Conservation (phyloP, 2,329 filamentous ascomycete species). For the Tolypocladium ophioglossoides region DNA sequence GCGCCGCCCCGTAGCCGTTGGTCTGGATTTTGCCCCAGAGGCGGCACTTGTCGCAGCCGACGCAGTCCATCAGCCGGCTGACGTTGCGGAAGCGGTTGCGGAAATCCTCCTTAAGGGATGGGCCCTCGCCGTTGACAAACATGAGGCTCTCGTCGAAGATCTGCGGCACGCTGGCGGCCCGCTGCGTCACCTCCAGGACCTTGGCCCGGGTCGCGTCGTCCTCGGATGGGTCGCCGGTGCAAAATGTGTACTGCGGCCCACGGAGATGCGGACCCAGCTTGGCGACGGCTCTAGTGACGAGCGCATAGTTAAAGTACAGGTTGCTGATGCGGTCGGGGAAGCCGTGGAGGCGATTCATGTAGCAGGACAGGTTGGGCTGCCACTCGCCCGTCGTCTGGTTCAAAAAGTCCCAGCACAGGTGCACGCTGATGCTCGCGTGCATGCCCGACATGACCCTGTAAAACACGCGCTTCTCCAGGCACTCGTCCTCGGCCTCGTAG, state of each 20-base stretch:
- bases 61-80: slow-evolving; percentile 94
- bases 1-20: slow-evolving; percentile 82
- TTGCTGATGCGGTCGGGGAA: slow-evolving; percentile 91
- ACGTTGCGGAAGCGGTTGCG: slow-evolving; percentile 95
- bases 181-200: slow-evolving; percentile 63
- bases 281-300: slow-evolving; percentile 82
- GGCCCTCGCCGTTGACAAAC: slow-evolving; percentile 71
- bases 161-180: slow-evolving; percentile 57
- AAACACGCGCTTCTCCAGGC: slow-evolving; percentile 97
- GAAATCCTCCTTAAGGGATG: slow-evolving; percentile 91
- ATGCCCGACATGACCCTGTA: slow-evolving; percentile 92
- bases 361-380: slow-evolving; percentile 85
- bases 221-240: slow-evolving; percentile 71
- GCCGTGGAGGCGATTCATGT: slow-evolving; percentile 71
- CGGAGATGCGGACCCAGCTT: slow-evolving; percentile 78
- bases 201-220: slow-evolving; percentile 72
- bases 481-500: slow-evolving; percentile 79
- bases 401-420: slow-evolving; percentile 91
- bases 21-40: slow-evolving; percentile 98
- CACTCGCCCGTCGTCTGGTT: slow-evolving; percentile 92
- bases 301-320: slow-evolving; percentile 96
- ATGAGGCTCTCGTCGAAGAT: slow-evolving; percentile 94
- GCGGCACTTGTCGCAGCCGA: slow-evolving; percentile 96
- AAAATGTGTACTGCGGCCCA: slow-evolving; percentile 68
- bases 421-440: slow-evolving; percentile 95